Evolutionary conservation across 345 rosid genomes (phyloP).

Genomic region (Crucihimalaya himalaica): DNA sequence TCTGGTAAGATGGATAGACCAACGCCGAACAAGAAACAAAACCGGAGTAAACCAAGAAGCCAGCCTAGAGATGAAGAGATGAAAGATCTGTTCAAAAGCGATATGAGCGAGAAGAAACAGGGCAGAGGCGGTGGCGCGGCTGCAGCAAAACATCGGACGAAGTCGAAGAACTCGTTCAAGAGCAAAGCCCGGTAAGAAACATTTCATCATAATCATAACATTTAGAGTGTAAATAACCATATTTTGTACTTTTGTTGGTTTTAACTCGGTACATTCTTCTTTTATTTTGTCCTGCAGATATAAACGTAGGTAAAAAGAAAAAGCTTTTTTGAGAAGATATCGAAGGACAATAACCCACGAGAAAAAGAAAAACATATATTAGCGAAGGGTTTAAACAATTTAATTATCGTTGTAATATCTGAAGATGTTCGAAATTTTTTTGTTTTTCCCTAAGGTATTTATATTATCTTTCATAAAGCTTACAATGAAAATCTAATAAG

Average conservation of each 20-base stretch:
- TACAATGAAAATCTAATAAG: not conserved
- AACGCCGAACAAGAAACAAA: slow-evolving; percentile 50
- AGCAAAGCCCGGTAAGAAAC: slow-evolving; percentile 83
- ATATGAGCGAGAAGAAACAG: slow-evolving; percentile 75
- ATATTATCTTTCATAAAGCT: not conserved
- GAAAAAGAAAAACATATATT: not conserved
- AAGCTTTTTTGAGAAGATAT: slow-evolving; percentile 2
- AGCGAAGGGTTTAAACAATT: slow-evolving; percentile 13
- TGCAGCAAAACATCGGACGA: slow-evolving; percentile 45
- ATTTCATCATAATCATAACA: not conserved
- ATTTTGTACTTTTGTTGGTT: not conserved
- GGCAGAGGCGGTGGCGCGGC: slow-evolving; percentile 45
- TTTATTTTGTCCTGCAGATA: slow-evolving; percentile 27
- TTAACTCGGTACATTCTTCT: not conserved
- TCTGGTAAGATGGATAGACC: slow-evolving; percentile 61
- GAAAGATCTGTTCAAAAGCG: slow-evolving; percentile 77
- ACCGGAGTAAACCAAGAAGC: slow-evolving; percentile 46
- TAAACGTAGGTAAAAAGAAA: slow-evolving; percentile 35
- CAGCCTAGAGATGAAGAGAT: slow-evolving; percentile 78
- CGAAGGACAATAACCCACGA: not conserved
- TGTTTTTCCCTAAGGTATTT: not conserved
- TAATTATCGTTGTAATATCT: slow-evolving; percentile 12
- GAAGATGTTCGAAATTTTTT: slow-evolving; percentile 21
- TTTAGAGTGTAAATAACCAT: not conserved
- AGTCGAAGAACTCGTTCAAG: slow-evolving; percentile 76